phyloP scores from a whole-genome alignment of 2,329 filamentous ascomycete genomes.

The Ophiostoma novo-ulmi region DNA sequence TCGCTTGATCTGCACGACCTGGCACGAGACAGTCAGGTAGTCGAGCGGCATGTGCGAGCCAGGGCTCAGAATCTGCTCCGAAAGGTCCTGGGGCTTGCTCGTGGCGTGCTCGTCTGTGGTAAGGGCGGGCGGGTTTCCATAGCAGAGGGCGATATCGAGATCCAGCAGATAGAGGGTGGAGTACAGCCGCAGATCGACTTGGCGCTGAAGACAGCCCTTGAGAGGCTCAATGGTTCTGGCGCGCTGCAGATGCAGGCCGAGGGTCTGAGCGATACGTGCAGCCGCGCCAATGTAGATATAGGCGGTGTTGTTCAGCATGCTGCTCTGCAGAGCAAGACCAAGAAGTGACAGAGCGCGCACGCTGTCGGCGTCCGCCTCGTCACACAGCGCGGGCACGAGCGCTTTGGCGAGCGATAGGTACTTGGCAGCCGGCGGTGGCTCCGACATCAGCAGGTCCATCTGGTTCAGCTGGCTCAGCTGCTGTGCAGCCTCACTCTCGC shows the following conservation, averaged over 20 bases:
- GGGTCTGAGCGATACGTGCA: constrained; percentile 30
- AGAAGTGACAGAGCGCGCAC: constrained; percentile 31
- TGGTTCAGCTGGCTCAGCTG: constrained; percentile 5
- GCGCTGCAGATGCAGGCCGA: constrained; percentile 30
- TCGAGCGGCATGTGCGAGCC: constrained; percentile 31
- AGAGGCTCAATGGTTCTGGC: constrained; percentile 24
- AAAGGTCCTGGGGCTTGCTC: constrained; percentile 23
- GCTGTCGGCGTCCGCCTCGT: constrained; percentile 31
- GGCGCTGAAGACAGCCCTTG: constrained; percentile 29
- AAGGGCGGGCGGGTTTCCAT: constrained; percentile 31
- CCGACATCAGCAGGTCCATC: constrained; percentile 11
- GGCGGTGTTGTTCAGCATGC: constrained; percentile 30
- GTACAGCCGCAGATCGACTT: constrained; percentile 30
- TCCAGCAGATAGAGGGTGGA: constrained; percentile 31
- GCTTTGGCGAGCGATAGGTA: constrained; percentile 31
- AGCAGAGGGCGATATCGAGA: constrained; percentile 30
- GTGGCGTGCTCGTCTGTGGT: constrained; percentile 27
- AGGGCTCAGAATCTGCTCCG: constrained; percentile 31
- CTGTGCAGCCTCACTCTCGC: constrained; percentile 30
- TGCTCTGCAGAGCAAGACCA: constrained; percentile 29
- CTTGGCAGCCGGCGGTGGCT: constrained; percentile 25
- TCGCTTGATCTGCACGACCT: constrained; percentile 29
- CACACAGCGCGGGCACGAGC: constrained; percentile 29
- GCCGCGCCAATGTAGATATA: constrained; percentile 32
- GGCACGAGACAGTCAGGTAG: constrained; percentile 30